Percentiles rank a stretch among this genome's conserved stretches.
phyloP scores from a whole-genome alignment of 1,284 basidiomycete genomes.

The Vanrija pseudolonga region DNA sequence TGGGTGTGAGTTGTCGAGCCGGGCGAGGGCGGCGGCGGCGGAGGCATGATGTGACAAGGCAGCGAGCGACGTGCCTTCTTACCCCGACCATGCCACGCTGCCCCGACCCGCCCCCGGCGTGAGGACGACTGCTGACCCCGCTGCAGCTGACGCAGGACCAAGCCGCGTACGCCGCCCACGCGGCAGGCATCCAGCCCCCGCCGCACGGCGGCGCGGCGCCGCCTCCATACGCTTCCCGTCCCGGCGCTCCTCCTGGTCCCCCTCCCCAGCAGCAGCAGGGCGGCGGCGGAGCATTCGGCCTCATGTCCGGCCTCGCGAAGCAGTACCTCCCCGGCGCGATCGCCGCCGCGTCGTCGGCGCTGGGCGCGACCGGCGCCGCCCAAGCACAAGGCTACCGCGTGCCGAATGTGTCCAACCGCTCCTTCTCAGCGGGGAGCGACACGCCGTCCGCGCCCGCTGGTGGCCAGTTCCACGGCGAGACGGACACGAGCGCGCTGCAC shows the following conservation, averaged over 20 bases:
- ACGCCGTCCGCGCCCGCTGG: not conserved
- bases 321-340: slow-evolving; percentile 44
- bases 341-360: slow-evolving; percentile 32
- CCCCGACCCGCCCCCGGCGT: too few species aligned
- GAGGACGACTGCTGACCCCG: not conserved
- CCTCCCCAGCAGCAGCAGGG: slow-evolving; percentile 36
- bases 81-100: too few species aligned
- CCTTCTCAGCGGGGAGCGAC: too few species aligned
- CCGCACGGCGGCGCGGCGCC: slow-evolving; percentile 12
- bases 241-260: slow-evolving; percentile 29
- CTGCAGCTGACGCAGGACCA: not conserved
- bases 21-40: too few species aligned
- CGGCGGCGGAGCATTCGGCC: slow-evolving; percentile 22
- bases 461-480: slow-evolving; percentile 4
- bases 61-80: too few species aligned
- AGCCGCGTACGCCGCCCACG: slow-evolving; percentile 2
- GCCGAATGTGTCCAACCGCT: too few species aligned
- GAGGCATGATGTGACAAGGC: too few species aligned
- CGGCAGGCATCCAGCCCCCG: slow-evolving; percentile 3
- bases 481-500: not conserved
- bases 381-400: slow-evolving; percentile 3
- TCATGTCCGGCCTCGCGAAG: slow-evolving; percentile 12
- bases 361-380: slow-evolving; percentile 7
- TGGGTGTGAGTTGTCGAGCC: slow-evolving; percentile 43
- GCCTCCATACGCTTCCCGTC: slow-evolving; percentile 22